Base-by-base conservation (phyloP, 2,329 filamentous ascomycete species). In the Microsporum canis region DNA sequence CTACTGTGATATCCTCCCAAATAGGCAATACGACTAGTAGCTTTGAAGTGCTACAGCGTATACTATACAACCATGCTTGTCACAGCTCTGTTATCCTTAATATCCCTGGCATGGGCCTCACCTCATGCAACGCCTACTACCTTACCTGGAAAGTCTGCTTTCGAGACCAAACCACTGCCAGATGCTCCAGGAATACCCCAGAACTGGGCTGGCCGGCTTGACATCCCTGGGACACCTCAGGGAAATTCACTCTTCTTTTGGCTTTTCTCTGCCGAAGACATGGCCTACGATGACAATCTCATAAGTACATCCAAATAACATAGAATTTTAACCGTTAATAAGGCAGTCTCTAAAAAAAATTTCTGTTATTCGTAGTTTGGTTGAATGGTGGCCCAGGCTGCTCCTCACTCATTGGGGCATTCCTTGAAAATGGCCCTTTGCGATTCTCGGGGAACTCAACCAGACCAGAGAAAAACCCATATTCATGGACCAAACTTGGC, bases 181-280 rank as follows among this genome's bases (percentile, higher is more conserved):
- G 67, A 67, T 53, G 64, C 63, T 57, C 68, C 69, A 23, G 31
- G 63, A 29, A 59, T 74, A 34, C 69, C 69, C 58, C 45, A 64
- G 33, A 74, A 69, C 61, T 74, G 71, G 72, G 70, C 73, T 62
- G 71, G 72, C 29, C 67, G 69, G 34, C 61, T 75, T 39, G 65
- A 68, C 23, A 66, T 74, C 29, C 71, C 71, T 2, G 67, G 66
- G 5, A 62, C 62, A 5, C 58, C 66, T 10, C 45, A 64, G 8
- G 71, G 69, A 14, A 73, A 72, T 53, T 62, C 68, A 8, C 62
- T 74, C 14, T 75, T 75, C 60, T 75, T 74, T 56, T 75, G 72
- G 72, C 63, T 74, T 2, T 71, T 74, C 59, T 63, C 72, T 58
- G 59, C 71, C 17, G 71, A 75, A 61, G 62, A 71, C 27, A 29